Evolutionary conservation across 2,329 filamentous ascomycete genomes (phyloP), one percentile per base, ranked within the genome.

Genomic region (Aureobasidium leucospermi): DNA sequence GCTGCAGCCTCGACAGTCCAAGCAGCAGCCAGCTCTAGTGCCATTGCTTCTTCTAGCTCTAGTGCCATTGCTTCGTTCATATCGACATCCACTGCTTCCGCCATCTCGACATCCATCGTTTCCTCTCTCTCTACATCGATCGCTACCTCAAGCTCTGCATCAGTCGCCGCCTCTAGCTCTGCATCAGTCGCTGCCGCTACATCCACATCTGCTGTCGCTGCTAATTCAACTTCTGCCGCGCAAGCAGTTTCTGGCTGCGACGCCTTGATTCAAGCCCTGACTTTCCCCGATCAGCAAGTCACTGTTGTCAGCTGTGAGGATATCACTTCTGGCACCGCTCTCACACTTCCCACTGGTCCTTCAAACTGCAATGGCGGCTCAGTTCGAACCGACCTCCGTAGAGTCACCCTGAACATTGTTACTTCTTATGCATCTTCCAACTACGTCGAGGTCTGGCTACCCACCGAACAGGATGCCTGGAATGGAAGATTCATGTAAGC

Each of bases 381-480:
- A 13, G 55, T 48, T 8, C 16, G 31, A 29, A 38, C 31, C 16
- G 38, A 59, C 23, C 16, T 59, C 7, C 29, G 47, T 28, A 59
- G 57, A 52, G 29, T 59, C 28, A 41, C 31, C 15, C 19, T 59
- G 2, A 46, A 45, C 16, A 13, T 59, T 7, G 41, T 23, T 16
- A 59, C 57, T 13, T 43, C 34, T 47, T 36, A 45, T n/a, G 38
- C 43, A n/a, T 51, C 46, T 5, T 16, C 15, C 46, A 32, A 47
- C 38, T 59, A 59, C 32, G 47, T 77, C 67, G 76, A 78, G 64
- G 72, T 74, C 11, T 78, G 75, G 75, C 64, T 78, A 23, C 76
- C 76, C 13, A 67, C 65, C n/a, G 38, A 43, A 43, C 19, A 32
- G 13, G 29, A 61, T 42, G 31, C 28, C 48, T 64, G 62, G 62